Base-by-base conservation (phyloP, 352 stramenopile species). In the Pilasporangium apinafurcum region DNA sequence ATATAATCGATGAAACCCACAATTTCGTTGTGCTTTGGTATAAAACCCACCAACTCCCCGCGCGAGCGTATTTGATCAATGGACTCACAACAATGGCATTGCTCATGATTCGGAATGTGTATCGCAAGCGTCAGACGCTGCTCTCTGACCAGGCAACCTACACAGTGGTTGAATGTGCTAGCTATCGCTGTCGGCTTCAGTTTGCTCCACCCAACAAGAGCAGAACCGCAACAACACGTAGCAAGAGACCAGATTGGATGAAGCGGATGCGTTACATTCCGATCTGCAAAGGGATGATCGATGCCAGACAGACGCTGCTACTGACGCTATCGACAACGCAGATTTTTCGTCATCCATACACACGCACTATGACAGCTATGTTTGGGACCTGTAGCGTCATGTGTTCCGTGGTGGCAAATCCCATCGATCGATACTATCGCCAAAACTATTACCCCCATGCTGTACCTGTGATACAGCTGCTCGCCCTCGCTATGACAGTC, bases 161-260 rank as follows among this genome's bases (percentile, higher is more conserved):
- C n/a, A 13, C 14, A 3, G 34, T 52, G 2, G 43, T 62, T 4
- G 46, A 62, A 16, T 62, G 53, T 26, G 47, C 49, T 14, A 62
- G 42, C 40, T 62, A 56, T 28, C 34, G 53, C 2, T 53, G 34
- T 30, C 34, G 44, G 8, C 34, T 62, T n/a, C 27, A 21, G 13
- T 26, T 56, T 12, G 21, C 38, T 20, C 50, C 18, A 8, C 33
- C 16, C n/a, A n/a, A n/a, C n/a, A n/a, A n/a, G n/a, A n/a, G n/a
- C n/a, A n/a, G n/a, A n/a, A n/a, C n/a, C n/a, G n/a, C n/a, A n/a
- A n/a, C n/a, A n/a, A n/a, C n/a, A n/a, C n/a, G n/a, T n/a, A n/a
- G n/a, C n/a, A n/a, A n/a, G n/a, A n/a, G n/a, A n/a, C n/a, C n/a
- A n/a, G n/a, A n/a, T n/a, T n/a, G n/a, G n/a, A n/a, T n/a, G n/a